Evolutionary conservation across 495 filamentous ascomycete genomes (phyloP), one percentile per base, ranked within the genome.

Genomic region (Aspergillus funiculosus): DNA sequence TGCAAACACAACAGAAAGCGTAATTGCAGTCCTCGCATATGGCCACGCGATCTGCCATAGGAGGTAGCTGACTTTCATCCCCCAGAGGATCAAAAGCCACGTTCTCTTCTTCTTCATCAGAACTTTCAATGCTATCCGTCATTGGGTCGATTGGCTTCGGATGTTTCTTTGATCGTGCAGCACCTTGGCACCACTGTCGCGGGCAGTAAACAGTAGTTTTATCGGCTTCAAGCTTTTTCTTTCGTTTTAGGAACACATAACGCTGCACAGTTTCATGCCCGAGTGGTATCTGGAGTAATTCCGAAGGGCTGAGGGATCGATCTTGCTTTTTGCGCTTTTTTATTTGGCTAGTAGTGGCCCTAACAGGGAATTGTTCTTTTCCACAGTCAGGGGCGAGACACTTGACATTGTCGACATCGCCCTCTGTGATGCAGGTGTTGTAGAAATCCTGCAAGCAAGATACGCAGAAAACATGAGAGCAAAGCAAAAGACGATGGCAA

Each of bases 141-240:
- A 74, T 67, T 6, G 69, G 71, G 25, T 74, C 68, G 6, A 47
- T 53, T 6, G 74, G 82, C 54, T 90, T 88, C 24, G 78, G 83
- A 58, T 89, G 84, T 51, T 81, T 85, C 50, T 86, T 82, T 34
- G 86, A 88, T 19, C 84, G 76, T 4, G 87, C 87, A n/a, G 90
- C 83, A 14, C 86, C 88, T 60, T 94, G 88, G 58, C 92, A 98
- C 91, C 91, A 98, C 51, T 79, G 71, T 1, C 92, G 79, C 2
- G 92, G 92, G 56, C 92, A 98, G 59, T 92, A 96, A n/a, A 96
- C 76, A 0, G 90, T 96, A 34, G 79, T 84, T 51, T 86, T 89
- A 53, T 98, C 90, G 0, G 87, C 81, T 60, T 96, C 92, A 6
- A 96, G 75, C 52, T 87, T 83, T 41, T 82, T 85, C 66, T 97